Percentiles rank a stretch among this genome's conserved stretches.
phyloP scores from a whole-genome alignment of 2,329 filamentous ascomycete species.

The Exserohilum turcica region DNA sequence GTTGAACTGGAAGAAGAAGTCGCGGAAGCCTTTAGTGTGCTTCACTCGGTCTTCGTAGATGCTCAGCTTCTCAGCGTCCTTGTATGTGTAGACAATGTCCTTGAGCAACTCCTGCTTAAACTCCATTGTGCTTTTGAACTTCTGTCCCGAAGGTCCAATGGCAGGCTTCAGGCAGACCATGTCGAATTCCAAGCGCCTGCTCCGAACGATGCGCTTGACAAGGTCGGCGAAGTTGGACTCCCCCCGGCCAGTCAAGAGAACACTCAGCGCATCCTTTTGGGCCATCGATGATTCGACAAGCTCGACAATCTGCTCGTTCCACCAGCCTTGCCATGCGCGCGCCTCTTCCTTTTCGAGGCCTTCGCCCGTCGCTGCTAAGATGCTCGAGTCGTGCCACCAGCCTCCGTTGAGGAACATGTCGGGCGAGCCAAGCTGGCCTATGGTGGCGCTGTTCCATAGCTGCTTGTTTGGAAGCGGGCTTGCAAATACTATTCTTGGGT shows the following conservation, averaged over 20 bases:
- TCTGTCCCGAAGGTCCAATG: conserved; percentile 78
- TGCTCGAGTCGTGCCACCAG: conserved; percentile 94
- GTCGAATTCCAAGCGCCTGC: conserved; percentile 83
- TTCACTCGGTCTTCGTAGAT: conserved; percentile 68
- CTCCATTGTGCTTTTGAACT: conserved; percentile 80
- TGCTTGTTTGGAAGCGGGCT: conserved; percentile 88
- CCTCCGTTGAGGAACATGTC: conserved; percentile 81
- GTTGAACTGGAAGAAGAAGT: conserved; percentile 83
- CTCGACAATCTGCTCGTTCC: conserved; percentile 88
- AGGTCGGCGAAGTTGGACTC: conserved; percentile 78
- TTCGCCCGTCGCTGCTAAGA: conserved; percentile 83
- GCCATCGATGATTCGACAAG: conserved; percentile 80
- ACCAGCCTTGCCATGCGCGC: conserved; percentile 88
- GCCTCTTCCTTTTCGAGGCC: conserved; percentile 81
- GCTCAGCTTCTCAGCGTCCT: conserved; percentile 76
- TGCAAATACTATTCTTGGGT: conserved; percentile 70
- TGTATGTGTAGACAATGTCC: conserved; percentile 84
- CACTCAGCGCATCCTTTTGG: conserved; percentile 81
- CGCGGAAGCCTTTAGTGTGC: conserved; percentile 79
- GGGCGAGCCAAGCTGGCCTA: conserved; percentile 75
- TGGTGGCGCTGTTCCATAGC: conserved; percentile 79
- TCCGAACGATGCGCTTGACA: conserved; percentile 77
- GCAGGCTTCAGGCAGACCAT: conserved; percentile 86
- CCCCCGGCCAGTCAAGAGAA: conserved; percentile 84
- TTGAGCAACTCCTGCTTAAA: conserved; percentile 90